Conservation (phyloP, 441 rosid species). For the Brassica balearica region DNA sequence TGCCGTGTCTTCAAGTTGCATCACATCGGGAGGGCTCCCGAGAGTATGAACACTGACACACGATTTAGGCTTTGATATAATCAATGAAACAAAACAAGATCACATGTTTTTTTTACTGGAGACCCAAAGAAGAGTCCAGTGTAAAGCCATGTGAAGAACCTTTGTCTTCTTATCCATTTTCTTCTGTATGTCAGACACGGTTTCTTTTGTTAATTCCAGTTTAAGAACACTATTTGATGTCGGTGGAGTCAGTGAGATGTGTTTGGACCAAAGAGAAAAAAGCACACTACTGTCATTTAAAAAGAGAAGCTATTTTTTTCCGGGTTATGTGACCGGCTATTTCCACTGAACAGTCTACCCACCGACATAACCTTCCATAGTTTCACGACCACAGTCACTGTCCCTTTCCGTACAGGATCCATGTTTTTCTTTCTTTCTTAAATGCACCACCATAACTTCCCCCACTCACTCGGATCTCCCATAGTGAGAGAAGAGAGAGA, state of each 20-base stretch:
- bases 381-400: slow-evolving; percentile 10
- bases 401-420: slow-evolving; percentile 26
- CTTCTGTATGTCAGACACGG: neutral
- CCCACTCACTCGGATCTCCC: slow-evolving; percentile 26
- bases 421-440: neutral
- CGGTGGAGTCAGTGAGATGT: slow-evolving; percentile 22
- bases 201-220: slow-evolving; percentile 4
- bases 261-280: slow-evolving; percentile 3
- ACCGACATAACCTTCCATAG: slow-evolving; percentile 31
- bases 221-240: neutral
- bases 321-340: slow-evolving; percentile 23
- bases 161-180: slow-evolving; percentile 23
- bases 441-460: slow-evolving; percentile 27
- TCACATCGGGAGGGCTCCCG: neutral
- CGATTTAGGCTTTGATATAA: neutral
- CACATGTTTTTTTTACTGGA: slow-evolving; percentile 23
- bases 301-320: neutral
- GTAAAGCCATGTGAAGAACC: slow-evolving; percentile 35
- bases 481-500: neutral
- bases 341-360: slow-evolving; percentile 24
- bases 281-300: neutral
- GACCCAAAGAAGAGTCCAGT: slow-evolving; percentile 13
- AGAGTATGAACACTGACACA: slow-evolving; percentile 4
- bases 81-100: slow-evolving; percentile 13
- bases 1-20: too few species aligned